Evolutionary conservation across 2,329 filamentous ascomycete species (phyloP).

Genomic region (Verticillium zaregamsianum): DNA sequence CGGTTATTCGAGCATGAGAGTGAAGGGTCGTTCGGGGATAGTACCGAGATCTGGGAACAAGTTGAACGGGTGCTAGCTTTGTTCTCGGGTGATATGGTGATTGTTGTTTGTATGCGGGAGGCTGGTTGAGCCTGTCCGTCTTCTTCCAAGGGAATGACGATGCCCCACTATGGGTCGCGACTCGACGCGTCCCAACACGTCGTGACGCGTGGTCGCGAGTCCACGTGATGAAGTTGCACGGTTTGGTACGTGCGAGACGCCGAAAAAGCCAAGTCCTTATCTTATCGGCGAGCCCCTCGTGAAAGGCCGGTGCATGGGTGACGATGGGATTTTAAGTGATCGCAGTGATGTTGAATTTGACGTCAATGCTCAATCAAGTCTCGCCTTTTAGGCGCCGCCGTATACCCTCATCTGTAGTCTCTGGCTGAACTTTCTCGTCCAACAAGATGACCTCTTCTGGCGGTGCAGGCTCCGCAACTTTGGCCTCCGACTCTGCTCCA

Average conservation of each 20-base stretch:
- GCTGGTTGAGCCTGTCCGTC: not conserved
- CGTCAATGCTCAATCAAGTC: not conserved
- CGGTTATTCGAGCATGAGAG: no score
- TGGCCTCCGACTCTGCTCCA: conserved; percentile 28
- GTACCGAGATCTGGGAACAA: no score
- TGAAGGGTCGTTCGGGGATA: no score
- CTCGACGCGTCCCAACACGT: not conserved
- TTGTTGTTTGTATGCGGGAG: not conserved
- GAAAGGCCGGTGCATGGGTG: not conserved
- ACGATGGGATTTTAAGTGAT: not conserved
- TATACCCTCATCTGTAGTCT: conserved; percentile 6
- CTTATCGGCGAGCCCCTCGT: not conserved
- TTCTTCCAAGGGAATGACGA: not conserved
- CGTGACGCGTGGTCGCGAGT: not conserved
- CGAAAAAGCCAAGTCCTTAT: not conserved
- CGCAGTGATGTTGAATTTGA: not conserved
- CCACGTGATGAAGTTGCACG: not conserved
- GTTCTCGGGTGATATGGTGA: no score
- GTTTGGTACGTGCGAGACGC: not conserved
- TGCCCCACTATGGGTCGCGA: not conserved
- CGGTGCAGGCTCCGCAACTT: conserved; percentile 17
- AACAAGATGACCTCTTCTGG: conserved; percentile 3
- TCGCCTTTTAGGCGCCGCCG: conserved; percentile 6
- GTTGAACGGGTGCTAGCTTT: no score
- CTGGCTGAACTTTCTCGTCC: not conserved